Evolutionary conservation across 129 eudicot genomes (phyloP).

Genomic region (carrot (Daucus carota)): DNA sequence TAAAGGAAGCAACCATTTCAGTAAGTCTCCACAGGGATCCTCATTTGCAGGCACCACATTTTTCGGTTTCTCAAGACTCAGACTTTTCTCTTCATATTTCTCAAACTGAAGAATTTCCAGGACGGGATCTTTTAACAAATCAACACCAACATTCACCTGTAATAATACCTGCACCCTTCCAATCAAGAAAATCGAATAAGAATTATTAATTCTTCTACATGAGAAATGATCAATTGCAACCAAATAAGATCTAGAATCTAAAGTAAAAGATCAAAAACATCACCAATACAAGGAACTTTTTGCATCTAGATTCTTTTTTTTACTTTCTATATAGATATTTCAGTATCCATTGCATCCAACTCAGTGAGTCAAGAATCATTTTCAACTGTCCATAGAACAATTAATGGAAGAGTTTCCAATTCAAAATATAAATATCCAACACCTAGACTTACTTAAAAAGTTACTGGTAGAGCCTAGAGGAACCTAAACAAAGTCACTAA

Average conservation of each 20-base stretch:
- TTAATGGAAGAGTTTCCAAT: not conserved
- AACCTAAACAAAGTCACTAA: not conserved
- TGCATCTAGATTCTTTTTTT: not conserved
- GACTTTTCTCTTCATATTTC: slow-evolving; percentile 44
- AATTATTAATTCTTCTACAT: slow-evolving; percentile 24
- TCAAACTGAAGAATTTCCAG: slow-evolving; percentile 88
- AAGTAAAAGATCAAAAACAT: not conserved
- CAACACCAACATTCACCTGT: slow-evolving; percentile 77
- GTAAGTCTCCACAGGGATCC: slow-evolving; percentile 72
- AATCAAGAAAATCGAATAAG: slow-evolving; percentile 54
- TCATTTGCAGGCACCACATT: slow-evolving; percentile 21
- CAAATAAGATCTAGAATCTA: not conserved
- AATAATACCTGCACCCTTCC: slow-evolving; percentile 99
- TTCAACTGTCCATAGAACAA: not conserved
- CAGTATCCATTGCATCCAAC: not conserved
- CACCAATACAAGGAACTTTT: not conserved
- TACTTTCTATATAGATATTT: not conserved
- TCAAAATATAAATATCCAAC: not conserved
- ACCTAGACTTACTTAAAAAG: not conserved
- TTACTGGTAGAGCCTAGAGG: not conserved
- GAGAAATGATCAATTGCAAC: not conserved
- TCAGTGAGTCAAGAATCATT: not conserved
- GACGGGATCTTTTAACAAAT: slow-evolving; percentile 56
- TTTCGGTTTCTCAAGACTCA: slow-evolving; percentile 20
- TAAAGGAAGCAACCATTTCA: slow-evolving; percentile 91